These are phyloP conservation scores for Cladosporium austrohemisphaericum DNA, from an alignment of 2,329 filamentous ascomycete species.

Conservation along the genomic window DNA sequence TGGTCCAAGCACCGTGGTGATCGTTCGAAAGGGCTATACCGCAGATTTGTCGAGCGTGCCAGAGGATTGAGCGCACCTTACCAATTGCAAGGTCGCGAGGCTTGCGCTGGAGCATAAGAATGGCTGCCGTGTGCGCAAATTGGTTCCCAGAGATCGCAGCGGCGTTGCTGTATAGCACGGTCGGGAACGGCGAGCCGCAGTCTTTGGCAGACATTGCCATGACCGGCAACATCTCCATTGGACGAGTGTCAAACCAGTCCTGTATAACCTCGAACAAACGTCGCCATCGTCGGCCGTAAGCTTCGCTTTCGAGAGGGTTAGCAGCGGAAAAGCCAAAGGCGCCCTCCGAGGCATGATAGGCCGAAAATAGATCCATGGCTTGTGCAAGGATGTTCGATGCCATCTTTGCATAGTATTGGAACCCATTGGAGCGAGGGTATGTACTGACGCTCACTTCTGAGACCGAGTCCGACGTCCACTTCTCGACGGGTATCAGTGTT, in stretches of 20 bases:
- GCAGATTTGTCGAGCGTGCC: constrained; percentile 44
- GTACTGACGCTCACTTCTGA: constrained; percentile 34
- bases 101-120: constrained; percentile 47
- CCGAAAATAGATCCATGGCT: constrained; percentile 26
- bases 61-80: constrained; percentile 36
- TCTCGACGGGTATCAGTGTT: constrained; percentile 44
- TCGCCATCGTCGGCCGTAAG: constrained; percentile 21
- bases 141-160: constrained; percentile 46
- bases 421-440: constrained; percentile 21
- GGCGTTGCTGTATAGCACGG: constrained; percentile 43
- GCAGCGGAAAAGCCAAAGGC: constrained; percentile 7
- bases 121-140: constrained; percentile 52
- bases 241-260: constrained; percentile 24
- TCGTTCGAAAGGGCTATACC: constrained; percentile 40
- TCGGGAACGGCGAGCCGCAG: constrained; percentile 26
- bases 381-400: constrained; percentile 53
- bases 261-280: constrained; percentile 24
- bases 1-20: constrained; percentile 42
- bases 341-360: constrained; percentile 7
- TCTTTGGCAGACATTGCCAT: constrained; percentile 23
- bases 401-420: constrained; percentile 56
- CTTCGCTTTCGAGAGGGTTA: constrained; percentile 16
- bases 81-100: constrained; percentile 29
- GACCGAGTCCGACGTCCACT: constrained; percentile 42
- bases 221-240: constrained; percentile 24